Base-by-base conservation (phyloP, 2,329 filamentous ascomycete genomes). In the Sporothrix phasma region DNA sequence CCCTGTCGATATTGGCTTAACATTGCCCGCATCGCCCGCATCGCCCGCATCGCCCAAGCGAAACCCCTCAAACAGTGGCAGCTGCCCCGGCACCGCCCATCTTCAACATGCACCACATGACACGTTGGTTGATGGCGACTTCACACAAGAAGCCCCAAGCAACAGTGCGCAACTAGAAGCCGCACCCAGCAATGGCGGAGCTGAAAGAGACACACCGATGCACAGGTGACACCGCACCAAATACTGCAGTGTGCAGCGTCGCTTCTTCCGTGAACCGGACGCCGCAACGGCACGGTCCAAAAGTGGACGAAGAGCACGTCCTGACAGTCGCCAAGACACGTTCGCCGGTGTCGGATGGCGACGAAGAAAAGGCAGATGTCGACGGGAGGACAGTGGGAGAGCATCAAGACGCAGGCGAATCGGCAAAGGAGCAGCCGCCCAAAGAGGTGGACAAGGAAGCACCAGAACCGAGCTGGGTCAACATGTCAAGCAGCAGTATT, bases 401-500 rank as follows among this genome's bases (percentile, higher is more conserved):
- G 39, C 19, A 46, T 15, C 17, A n/a, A n/a, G n/a, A n/a, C n/a
- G n/a, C n/a, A n/a, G n/a, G n/a, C n/a, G n/a, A n/a, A n/a, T n/a
- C n/a, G n/a, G 6, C 24, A 53, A 17, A 37, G 34, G n/a, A n/a
- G n/a, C n/a, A 64, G 22, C 1, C 22, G 5, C 22, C 29, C 2
- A 19, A 45, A 26, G 46, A 51, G 13, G 13, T 15, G 2, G 7
- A 8, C 2, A 31, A 34, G 3, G 60, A 62, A 22, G n/a, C 51
- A 2, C 24, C 47, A 10, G 70, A 71, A 56, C 70, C 71, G 3
- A 61, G 54, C 13, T 72, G 70, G 71, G 67, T 72, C 2, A 49
- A 62, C 4, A 61, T 66, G 1, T 69, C 71, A 41, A 68, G 72
- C 24, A 64, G 64, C 4, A 69, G 68, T 7, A 49, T 73, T 56